Conservation (phyloP, 176 grass and related monocot species). For the Pontederia crassipes region DNA sequence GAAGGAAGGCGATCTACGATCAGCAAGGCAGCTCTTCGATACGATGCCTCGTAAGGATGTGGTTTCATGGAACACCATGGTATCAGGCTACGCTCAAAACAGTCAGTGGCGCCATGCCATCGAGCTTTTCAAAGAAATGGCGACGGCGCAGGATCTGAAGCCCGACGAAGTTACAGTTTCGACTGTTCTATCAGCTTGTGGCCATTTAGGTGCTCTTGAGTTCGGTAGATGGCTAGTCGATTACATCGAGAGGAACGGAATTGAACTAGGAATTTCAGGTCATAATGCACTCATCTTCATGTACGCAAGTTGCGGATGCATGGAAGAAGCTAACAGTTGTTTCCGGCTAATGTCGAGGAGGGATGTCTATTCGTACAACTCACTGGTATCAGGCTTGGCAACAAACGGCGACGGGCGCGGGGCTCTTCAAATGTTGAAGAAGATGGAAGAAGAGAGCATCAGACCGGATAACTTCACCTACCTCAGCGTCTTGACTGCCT, state of each 20-base stretch:
- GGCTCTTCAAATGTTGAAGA: not conserved
- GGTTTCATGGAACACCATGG: conserved; percentile 18
- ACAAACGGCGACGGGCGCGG: not conserved
- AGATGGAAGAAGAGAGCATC: conserved; percentile 9
- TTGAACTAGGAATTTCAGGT: conserved; percentile 1
- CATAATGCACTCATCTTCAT: conserved; percentile 21
- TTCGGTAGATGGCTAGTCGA: conserved; percentile 11
- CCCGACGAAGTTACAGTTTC: conserved; percentile 19
- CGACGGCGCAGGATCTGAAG: not conserved
- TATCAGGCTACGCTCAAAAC: conserved; percentile 18
- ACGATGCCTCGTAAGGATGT: conserved; percentile 7
- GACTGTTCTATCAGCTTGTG: conserved; percentile 15
- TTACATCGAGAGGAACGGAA: conserved; percentile 5
- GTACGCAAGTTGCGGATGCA: conserved; percentile 13
- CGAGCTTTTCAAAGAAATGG: conserved; percentile 17
- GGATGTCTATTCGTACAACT: conserved; percentile 18
- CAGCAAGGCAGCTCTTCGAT: conserved; percentile 14
- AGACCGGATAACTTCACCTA: conserved; percentile 10
- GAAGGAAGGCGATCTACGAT: conserved; percentile 10
- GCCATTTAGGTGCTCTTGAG: conserved; percentile 14
- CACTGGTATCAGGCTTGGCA: conserved; percentile 16
- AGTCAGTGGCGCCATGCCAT: conserved; percentile 5
- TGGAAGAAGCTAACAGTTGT: conserved; percentile 9
- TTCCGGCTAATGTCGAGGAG: conserved; percentile 4
- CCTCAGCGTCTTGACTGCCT: conserved; percentile 12